Evolutionary conservation across 139 green algal genomes (phyloP).

Genomic region (Coelastrella sp.): DNA sequence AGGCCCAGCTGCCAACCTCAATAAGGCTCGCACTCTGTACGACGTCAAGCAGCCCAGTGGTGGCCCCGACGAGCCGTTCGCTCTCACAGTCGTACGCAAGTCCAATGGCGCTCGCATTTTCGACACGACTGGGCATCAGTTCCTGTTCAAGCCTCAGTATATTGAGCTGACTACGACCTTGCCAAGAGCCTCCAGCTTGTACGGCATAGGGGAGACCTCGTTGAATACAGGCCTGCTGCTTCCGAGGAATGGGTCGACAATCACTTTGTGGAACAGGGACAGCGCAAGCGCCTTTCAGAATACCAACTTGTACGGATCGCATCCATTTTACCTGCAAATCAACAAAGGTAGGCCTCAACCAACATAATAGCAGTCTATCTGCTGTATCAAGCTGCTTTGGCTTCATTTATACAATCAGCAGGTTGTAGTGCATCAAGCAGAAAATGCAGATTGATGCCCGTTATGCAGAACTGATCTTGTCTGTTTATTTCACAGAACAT

Average conservation of each 20-base stretch:
- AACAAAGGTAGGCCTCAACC: slow-evolving; percentile 21
- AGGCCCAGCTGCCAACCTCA: background rate
- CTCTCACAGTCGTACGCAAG: background rate
- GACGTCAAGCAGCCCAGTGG: background rate
- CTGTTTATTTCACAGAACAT: background rate
- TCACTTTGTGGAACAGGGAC: slow-evolving; percentile 67
- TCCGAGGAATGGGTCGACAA: slow-evolving; percentile 32
- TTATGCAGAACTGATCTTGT: background rate
- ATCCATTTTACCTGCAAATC: slow-evolving; percentile 67
- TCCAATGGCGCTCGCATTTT: background rate
- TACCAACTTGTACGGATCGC: slow-evolving; percentile 70
- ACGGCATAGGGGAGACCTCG: slow-evolving; percentile 62
- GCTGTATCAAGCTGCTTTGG: background rate
- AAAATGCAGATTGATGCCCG: no score
- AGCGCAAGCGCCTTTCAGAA: slow-evolving; percentile 44
- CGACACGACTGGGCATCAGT: slow-evolving; percentile 16
- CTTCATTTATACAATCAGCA: background rate
- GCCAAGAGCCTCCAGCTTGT: slow-evolving; percentile 47
- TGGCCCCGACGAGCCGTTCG: slow-evolving; percentile 15
- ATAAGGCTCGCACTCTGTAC: background rate
- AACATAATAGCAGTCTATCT: background rate
- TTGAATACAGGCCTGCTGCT: slow-evolving; percentile 42
- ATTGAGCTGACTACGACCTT: slow-evolving; percentile 63
- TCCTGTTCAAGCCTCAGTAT: slow-evolving; percentile 73
- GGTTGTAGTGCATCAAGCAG: background rate